Evolutionary conservation across 169 alveolate genomes (phyloP), one percentile per base, ranked within the genome.

Genomic region (Plasmodium coatneyi): DNA sequence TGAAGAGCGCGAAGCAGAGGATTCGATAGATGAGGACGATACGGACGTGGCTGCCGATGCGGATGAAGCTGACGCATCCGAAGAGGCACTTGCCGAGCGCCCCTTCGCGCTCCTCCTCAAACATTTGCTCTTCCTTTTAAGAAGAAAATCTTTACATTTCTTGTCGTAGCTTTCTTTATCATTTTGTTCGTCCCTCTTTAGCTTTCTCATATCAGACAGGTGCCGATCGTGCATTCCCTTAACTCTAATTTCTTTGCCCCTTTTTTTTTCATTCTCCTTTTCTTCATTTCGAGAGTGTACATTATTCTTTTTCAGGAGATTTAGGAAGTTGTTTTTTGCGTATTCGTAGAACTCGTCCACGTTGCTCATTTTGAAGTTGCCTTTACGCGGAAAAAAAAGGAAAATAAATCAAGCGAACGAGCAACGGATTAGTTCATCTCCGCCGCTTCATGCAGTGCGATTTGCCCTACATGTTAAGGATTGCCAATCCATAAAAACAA

Each of bases 261-360:
- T 5, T n/a, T 52, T 80, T 25, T 52, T 80, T 16, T 80, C 71
- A 43, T 80, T 43, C 19, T 22, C 76, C 52, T 80, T 41, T 1
- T 72, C 80, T 46, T 71, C 84, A 71, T 91, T 71, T 34, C 30
- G 54, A 3, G 81, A 22, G 52, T 87, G 70, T 39, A 39, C 71
- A 70, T 91, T 82, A 91, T 91, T 91, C 41, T 82, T 46, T 16
- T 91, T 91, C 25, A 91, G 39, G 60, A 91, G 43, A 25, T 80
- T 91, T 91, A 91, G 82, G 60, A 91, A 91, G 60, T 91, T 91
- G 79, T 91, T 81, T 91, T 78, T 91, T 39, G 95, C 95, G 76
- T 80, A 91, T 81, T 91, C 95, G 66, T 91, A 91, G 83, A 91
- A 91, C 34, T 81, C 95, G 82, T 91, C 95, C 5, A 81, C 79